phyloP scores from a whole-genome alignment of 306 rosid species.

The Inga laurina region DNA sequence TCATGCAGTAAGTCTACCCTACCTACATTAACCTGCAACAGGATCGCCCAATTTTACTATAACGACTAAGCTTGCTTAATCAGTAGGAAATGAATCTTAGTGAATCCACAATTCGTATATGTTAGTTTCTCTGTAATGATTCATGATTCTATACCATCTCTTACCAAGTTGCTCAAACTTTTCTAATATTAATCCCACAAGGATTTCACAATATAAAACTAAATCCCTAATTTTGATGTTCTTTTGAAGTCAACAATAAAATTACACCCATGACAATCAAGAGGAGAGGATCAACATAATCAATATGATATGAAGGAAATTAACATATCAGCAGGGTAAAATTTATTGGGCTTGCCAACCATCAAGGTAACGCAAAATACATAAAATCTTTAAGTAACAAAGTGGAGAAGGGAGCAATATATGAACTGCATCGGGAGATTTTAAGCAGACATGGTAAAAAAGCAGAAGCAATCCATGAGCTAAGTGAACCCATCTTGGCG shows the following conservation, averaged over 20 bases:
- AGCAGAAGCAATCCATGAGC: constrained; percentile 91
- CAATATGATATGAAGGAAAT: not conserved
- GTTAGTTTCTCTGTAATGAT: not conserved
- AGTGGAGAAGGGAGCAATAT: not conserved
- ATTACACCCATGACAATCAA: constrained; percentile 6
- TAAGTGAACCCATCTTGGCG: constrained; percentile 95
- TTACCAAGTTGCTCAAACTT: not conserved
- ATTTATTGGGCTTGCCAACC: not conserved
- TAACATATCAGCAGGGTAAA: not conserved
- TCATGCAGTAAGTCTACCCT: constrained; percentile 10
- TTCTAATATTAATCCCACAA: not conserved
- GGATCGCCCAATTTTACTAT: not conserved
- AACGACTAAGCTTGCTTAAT: constrained; percentile 16
- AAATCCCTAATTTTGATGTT: not conserved
- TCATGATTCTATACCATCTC: not conserved
- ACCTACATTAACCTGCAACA: not conserved
- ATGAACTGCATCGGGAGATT: constrained; percentile 3
- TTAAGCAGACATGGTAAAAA: constrained; percentile 67
- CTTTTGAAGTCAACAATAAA: not conserved
- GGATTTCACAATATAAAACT: not conserved
- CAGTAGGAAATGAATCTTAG: not conserved
- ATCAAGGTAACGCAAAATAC: not conserved
- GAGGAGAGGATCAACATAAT: not conserved
- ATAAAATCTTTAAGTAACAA: not conserved
- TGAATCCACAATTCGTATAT: not conserved